Base-by-base conservation (phyloP, 1,284 basidiomycete species). In the Austroboletus novae-zelandiae region DNA sequence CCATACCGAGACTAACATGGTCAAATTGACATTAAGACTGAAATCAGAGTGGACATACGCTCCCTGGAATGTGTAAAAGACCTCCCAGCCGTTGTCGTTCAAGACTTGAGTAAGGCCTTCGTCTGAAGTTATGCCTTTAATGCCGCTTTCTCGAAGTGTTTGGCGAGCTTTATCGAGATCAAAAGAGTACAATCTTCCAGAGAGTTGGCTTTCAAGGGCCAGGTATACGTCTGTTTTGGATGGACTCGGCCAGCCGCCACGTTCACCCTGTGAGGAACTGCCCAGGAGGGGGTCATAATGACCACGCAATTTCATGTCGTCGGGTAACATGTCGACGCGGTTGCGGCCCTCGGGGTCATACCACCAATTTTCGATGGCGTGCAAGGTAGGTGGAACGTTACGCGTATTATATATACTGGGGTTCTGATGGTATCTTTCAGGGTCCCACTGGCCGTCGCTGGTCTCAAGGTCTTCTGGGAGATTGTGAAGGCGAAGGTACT, bases 401-500 rank as follows among this genome's bases (percentile, higher is more conserved):
- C 50, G 49, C 18, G 57, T 50, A 37, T 58, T 50, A n/a, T 53
- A 56, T 15, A 55, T 35, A 9, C 48, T 53, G 10, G 61, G 53
- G 9, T 53, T 58, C 23, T 51, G 51, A 39, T 69, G 61, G 39
- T 65, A 73, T 34, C 29, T 51, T 8, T 64, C 50, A 4, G 65
- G 64, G 18, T 70, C 62, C 73, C 75, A 76, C 11, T 60, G 60
- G 47, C 75, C 74, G 40, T 66, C 68, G 48, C 65, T 65, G 52
- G 57, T 61, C 48, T 76, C 74, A 20, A 58, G 53, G 11, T 63
- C 56, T 20, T 65, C 58, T 7, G 67, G 46, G 48, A 71, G 65
- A 43, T 59, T 59, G 48, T 78, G 73, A n/a, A 78, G 61, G 20
- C 68, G 68, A 47, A 77, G 69, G 50, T 74, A 77, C 32, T 77